Conservation (phyloP, 768 basidiomycete species). For the Russula ochroleuca region DNA sequence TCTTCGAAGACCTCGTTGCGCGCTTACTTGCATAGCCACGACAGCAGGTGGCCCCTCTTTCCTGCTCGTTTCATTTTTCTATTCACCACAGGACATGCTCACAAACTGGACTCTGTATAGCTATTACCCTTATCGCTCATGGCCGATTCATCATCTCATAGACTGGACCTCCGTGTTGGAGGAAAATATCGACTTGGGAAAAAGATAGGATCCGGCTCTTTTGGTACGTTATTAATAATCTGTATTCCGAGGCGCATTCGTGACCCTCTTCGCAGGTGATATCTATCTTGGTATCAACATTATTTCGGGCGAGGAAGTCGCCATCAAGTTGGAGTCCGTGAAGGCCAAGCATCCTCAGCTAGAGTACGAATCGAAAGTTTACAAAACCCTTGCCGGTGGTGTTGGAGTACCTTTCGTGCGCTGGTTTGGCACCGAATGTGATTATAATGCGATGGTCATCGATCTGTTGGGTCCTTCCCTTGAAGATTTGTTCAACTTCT, state of each 20-base stretch:
- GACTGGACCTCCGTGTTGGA: constrained; percentile 84
- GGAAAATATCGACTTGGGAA: constrained; percentile 97
- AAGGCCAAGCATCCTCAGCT: constrained; percentile 99
- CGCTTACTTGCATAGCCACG: constrained; percentile 17
- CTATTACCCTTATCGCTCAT: constrained; percentile 38
- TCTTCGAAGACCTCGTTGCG: background rate
- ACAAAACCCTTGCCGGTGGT: constrained; percentile 98
- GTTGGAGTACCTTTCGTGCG: constrained; percentile 98
- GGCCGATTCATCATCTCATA: constrained; percentile 67
- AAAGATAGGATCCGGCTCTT: constrained; percentile 98
- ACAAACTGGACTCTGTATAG: constrained; percentile 8
- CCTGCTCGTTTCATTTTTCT: background rate
- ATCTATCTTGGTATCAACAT: constrained; percentile 99
- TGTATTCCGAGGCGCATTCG: background rate
- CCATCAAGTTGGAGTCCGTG: constrained; percentile 99
- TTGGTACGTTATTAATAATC: constrained; percentile 57
- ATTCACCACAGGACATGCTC: constrained; percentile 5
- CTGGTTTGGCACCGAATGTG: constrained; percentile 94
- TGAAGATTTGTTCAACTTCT: constrained; percentile 90
- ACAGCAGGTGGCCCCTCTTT: constrained; percentile 10
- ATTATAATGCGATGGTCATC: constrained; percentile 99
- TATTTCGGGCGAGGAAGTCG: constrained; percentile 98
- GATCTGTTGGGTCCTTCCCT: constrained; percentile 92
- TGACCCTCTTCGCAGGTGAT: constrained; percentile 56
- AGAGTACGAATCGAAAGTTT: constrained; percentile 94